phyloP scores from a whole-genome alignment of 2,329 filamentous ascomycete species.

The Aspergillus clavatus region DNA sequence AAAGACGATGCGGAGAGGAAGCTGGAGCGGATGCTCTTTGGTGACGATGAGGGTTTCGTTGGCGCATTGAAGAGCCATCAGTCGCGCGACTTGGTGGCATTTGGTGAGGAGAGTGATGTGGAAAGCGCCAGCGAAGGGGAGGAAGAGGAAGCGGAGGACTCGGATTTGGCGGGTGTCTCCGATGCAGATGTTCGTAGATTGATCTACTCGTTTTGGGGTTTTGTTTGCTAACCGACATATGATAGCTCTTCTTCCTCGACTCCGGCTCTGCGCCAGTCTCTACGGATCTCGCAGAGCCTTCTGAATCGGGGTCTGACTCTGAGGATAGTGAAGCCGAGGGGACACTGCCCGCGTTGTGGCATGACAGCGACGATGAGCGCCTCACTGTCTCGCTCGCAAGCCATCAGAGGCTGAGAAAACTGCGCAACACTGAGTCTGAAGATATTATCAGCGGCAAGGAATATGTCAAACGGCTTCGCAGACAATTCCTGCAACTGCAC shows the following conservation, averaged over 20 bases:
- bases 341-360: conserved; percentile 56
- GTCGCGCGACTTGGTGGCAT: conserved; percentile 37
- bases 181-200: conserved; percentile 62
- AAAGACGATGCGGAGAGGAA: conserved; percentile 82
- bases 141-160: conserved; percentile 47
- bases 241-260: conserved; percentile 74
- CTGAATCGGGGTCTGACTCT: conserved; percentile 38
- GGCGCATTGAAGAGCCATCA: conserved; percentile 62
- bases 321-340: conserved; percentile 32
- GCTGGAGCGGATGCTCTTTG: conserved; percentile 82
- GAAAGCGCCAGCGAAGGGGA: conserved; percentile 22
- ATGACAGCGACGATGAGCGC: conserved; percentile 92
- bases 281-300: conserved; percentile 23
- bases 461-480: conserved; percentile 73
- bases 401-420: conserved; percentile 71
- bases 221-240: conserved; percentile 3
- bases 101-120: conserved; percentile 29
- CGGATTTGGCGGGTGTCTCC: conserved; percentile 59
- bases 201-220: background rate
- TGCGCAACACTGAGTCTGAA: conserved; percentile 74
- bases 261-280: conserved; percentile 49
- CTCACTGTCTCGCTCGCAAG: conserved; percentile 76
- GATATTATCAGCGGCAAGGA: conserved; percentile 82
- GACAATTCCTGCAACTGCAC: conserved; percentile 65
- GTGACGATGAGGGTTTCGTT: conserved; percentile 77